phyloP scores from a whole-genome alignment of 305 asterid species.

The Fraxinus velutina region DNA sequence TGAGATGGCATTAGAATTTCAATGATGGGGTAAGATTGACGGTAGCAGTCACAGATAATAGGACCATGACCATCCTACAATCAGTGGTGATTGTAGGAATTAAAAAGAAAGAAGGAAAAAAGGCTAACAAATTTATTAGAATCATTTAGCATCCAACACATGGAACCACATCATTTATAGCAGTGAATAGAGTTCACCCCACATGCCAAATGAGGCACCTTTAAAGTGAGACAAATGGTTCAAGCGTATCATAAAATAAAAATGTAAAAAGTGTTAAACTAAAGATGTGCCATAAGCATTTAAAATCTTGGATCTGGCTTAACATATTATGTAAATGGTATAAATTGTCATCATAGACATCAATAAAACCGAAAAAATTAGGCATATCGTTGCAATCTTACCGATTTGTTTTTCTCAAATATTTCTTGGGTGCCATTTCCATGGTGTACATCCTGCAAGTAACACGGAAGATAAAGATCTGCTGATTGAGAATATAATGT shows the following conservation, averaged over 20 bases:
- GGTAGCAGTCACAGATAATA: background rate
- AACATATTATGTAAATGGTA: slow-evolving; percentile 6
- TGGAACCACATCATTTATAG: slow-evolving; percentile 5
- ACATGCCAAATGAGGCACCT: background rate
- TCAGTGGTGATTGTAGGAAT: background rate
- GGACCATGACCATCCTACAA: background rate
- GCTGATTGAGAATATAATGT: slow-evolving; percentile 10
- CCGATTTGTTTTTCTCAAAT: slow-evolving; percentile 80
- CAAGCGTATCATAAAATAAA: background rate
- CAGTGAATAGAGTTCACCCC: background rate
- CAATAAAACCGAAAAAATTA: slow-evolving; percentile 20
- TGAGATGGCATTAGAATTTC: background rate
- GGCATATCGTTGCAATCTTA: slow-evolving; percentile 31
- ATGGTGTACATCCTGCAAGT: slow-evolving; percentile 90
- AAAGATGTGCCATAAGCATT: slow-evolving; percentile 10
- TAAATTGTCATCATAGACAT: slow-evolving; percentile 5
- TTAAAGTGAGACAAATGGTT: background rate
- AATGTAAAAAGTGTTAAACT: background rate
- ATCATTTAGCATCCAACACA: slow-evolving; percentile 12
- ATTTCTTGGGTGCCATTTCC: slow-evolving; percentile 99
- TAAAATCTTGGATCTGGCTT: slow-evolving; percentile 11
- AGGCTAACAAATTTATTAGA: background rate
- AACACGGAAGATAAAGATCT: slow-evolving; percentile 18
- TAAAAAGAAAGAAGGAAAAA: background rate
- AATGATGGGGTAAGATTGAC: background rate